A percentile compares a stretch with the other conserved stretches of the same genome.
phyloP scores from a whole-genome alignment of 2,329 filamentous ascomycete genomes.

The Sarocladiaceae sp. region DNA sequence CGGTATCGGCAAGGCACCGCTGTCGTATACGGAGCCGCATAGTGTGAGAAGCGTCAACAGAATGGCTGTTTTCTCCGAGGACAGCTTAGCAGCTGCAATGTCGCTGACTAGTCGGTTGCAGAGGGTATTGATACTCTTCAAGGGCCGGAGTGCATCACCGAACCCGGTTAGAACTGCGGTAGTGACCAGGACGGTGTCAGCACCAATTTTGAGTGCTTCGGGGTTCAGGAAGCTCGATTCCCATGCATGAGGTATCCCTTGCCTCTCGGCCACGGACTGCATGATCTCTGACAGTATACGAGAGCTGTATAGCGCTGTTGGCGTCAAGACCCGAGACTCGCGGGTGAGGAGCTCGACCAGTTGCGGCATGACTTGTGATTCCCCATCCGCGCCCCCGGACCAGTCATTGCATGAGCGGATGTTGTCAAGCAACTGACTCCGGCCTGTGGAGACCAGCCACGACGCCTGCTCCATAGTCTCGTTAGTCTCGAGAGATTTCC shows the following conservation, averaged over 20 bases:
- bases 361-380: constrained; percentile 30
- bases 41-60: constrained; percentile 49
- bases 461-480: constrained; percentile 34
- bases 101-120: constrained; percentile 57
- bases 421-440: constrained; percentile 16
- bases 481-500: constrained; percentile 31
- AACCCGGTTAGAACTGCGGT: constrained; percentile 46
- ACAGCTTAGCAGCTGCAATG: constrained; percentile 41
- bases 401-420: constrained; percentile 21
- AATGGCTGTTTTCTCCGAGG: constrained; percentile 37
- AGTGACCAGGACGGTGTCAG: constrained; percentile 40
- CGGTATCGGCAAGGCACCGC: constrained; percentile 48
- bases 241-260: constrained; percentile 36
- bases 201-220: constrained; percentile 39
- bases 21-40: constrained; percentile 44
- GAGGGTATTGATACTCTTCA: constrained; percentile 43
- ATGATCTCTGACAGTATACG: constrained; percentile 46
- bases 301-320: constrained; percentile 45
- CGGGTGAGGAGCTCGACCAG: constrained; percentile 40
- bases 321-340: constrained; percentile 33
- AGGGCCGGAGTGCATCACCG: constrained; percentile 41
- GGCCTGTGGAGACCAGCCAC: constrained; percentile 34
- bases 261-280: constrained; percentile 37
- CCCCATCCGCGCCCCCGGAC: constrained; percentile 26
- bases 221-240: constrained; percentile 42